Evolutionary conservation across 495 filamentous ascomycete species (phyloP), one percentile per base, ranked within the genome.

Genomic region (Parmelia sp.): DNA sequence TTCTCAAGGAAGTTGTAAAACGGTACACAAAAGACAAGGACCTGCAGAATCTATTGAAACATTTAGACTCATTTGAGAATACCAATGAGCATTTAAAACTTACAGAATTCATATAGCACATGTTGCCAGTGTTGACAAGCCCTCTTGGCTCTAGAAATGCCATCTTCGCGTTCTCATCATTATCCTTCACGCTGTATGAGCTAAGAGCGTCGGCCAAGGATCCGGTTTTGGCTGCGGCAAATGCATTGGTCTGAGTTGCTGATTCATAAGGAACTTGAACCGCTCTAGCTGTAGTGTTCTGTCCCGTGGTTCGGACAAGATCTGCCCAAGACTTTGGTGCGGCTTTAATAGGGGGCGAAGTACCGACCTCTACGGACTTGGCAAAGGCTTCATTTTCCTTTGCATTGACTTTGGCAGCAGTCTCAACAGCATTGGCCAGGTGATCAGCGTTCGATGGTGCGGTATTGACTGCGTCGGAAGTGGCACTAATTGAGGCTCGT

Each of bases 71-170:
- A 14, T 14, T 29, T 23, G 35, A 47, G 27, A 39, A 11, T 45
- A 39, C 64, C 58, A 70, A 65, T 42, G 40, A 15, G 45, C 9
- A 9, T 19, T 14, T 31, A 37, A 49, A 31, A 75, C 90, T 78
- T 82, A 97, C 94, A 55, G 94, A 96, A 79, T 97, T 98, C 95
- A 98, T 97, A 79, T 97, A 98, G 77, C 94, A 98, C 92, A 97
- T 94, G 71, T 98, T 98, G 11, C 94, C 94, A 53, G 92, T 95
- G 75, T 98, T 98, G 55, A 96, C 87, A 69, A 98, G 83, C 7
- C 94, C 94, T 58, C 95, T 82, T n/a, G 94, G 94, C 73, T 97
- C 90, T 8, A 98, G 80, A 72, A 97, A 97, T 15, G 86, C 76
- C 58, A 93, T 77, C 69, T 90, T 92, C 9, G 83, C 80, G 23